Evolutionary conservation across 805 yeast species (phyloP), one percentile per base, ranked within the genome.

Genomic region (Ogataea allantospora): DNA sequence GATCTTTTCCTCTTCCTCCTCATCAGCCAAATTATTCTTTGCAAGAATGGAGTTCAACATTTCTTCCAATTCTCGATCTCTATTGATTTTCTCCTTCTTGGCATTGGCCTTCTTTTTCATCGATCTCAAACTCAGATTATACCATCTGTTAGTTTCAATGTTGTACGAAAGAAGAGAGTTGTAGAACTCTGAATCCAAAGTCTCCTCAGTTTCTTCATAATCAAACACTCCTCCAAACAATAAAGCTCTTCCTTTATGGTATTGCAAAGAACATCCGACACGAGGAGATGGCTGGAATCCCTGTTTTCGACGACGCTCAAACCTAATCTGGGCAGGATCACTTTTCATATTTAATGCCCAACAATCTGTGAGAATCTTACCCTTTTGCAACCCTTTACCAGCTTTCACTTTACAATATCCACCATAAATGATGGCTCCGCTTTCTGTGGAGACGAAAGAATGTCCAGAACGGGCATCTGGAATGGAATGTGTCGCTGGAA

Each of bases 401-500:
- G 95, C 95, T 60, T 89, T 89, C 16, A 87, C 88, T 63, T 89
- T 91, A 55, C 93, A 80, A 57, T 91, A 91, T 10, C 99, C 99
- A 48, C 99, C 99, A 73, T 84, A 87, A 2, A 89, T 47, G 1
- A 87, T 73, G 1, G 88, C 89, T 28, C 97, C 97, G 12, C 85
- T 95, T 2, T 76, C 75, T 13, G 71, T 65, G 2, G 96, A 84
- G 28, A 91, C 69, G 30, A 91, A 70, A 1, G 95, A 85, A 59
- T 91, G 98, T 2, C 98, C 98, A 0, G 95, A 84, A 47, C 99
- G 72, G 2, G 96, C 82, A 53, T 91, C 98, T 0, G 99, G 98
- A 19, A 78, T 58, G 1, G 83, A 70, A 48, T 84, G 88, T 39
- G 80, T 83, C 4, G 80, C 77, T 2, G 97, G 95, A 52, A 88